Percentiles rank a stretch among this genome's conserved stretches.
Conservation (phyloP, 148 eudicot genomes). For the Chenopodium album region DNA sequence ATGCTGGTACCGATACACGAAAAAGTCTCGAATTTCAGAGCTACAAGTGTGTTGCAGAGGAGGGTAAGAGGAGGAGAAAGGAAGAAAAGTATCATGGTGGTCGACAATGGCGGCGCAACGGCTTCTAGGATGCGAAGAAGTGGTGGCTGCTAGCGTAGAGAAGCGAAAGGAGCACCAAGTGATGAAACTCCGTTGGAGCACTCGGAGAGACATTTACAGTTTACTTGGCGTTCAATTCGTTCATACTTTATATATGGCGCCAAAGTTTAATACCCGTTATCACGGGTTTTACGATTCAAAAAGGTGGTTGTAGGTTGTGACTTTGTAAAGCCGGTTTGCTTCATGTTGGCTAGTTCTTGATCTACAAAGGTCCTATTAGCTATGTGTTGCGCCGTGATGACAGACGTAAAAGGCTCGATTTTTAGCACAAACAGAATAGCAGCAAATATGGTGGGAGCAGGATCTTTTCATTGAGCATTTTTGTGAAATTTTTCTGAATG, state of each 20-base stretch:
- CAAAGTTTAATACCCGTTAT: not conserved
- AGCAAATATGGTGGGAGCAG: no score
- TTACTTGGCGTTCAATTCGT: not conserved
- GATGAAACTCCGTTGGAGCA: conserved; percentile 9
- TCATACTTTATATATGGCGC: not conserved
- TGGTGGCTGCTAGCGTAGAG: not conserved
- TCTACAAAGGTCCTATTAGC: no score
- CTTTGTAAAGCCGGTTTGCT: no score
- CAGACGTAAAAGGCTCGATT: no score
- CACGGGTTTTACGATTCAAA: no score
- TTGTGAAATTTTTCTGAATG: no score
- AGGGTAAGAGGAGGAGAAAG: no score
- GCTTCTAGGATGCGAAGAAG: not conserved
- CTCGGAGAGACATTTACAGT: conserved; percentile 8
- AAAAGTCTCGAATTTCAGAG: conserved; percentile 30
- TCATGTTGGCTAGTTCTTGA: no score
- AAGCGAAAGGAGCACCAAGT: not conserved
- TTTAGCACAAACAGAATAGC: no score
- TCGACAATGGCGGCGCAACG: not conserved
- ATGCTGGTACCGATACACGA: conserved; percentile 37
- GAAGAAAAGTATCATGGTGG: not conserved
- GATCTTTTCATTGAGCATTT: no score
- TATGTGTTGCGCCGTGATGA: no score
- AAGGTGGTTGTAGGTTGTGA: no score
- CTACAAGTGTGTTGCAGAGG: not conserved